Evolutionary conservation across 257 asterid species (phyloP), one percentile per base, ranked within the genome.

Genomic region (Mentha longifolia): DNA sequence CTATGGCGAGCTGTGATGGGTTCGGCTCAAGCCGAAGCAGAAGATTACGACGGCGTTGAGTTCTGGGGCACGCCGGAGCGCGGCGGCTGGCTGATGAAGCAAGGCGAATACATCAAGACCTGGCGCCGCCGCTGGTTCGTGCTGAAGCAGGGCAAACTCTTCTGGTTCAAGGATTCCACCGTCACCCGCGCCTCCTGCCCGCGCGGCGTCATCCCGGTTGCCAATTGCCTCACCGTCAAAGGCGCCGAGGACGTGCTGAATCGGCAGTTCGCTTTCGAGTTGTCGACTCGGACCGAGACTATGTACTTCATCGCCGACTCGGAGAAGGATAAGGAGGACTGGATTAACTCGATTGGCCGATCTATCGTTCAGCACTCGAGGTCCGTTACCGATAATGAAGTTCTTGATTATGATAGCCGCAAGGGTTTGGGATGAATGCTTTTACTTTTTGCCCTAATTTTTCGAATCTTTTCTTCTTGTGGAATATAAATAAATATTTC

Each of bases 41-140:
- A 86, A 5, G 87, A 85, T 67, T 84, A 85, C 90, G 92, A 78
- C 81, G 96, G 93, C 64, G 76, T 92, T 0, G 94, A 92, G 66
- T 90, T 82, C 89, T 93, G 98, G 97, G 76, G 82, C 3, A 76
- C 73, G 13, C 97, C 97, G 7, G 98, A 93, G 78, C 92, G 97
- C 33, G 65, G 85, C 78, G 97, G 96, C 4, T 90, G 96, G 97
- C 88, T 93, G 11, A 79, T 84, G 20, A 93, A 93, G 81, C 98
- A 93, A 73, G 98, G 97, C 50, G 98, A 93, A 81, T 91, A 93
- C 81, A 93, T 93, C 70, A 93, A 93, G 84, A 93, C 96, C 3
- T 93, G 98, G 98, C 85, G 98, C 50, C 97, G 98, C 75, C 92
- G 98, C 13, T 93, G 97, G 97, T 93, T 93, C 89, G 88, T 91